Percentiles rank a stretch among this genome's conserved stretches.
phyloP scores from a whole-genome alignment of 2,329 filamentous ascomycete genomes.

The Dactylellina cionopaga region DNA sequence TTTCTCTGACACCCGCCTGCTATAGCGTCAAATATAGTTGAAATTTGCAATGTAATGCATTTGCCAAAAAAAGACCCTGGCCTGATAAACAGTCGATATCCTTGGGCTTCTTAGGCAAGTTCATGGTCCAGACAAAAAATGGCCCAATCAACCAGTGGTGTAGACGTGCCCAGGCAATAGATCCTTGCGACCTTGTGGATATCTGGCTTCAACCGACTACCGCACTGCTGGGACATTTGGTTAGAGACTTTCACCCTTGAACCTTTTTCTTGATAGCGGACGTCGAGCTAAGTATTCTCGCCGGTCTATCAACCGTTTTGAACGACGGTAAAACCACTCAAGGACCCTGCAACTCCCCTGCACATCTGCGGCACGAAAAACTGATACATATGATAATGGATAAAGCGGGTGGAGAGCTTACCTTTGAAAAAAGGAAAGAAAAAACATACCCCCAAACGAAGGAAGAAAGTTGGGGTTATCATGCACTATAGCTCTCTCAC shows the following conservation, averaged over 20 bases:
- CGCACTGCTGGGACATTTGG: conserved; percentile 31
- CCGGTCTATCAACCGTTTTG: conserved; percentile 36
- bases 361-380: conserved; percentile 47
- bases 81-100: conserved; percentile 24
- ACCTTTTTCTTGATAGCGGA: not conserved
- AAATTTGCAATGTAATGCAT: conserved; percentile 47
- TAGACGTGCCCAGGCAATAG: conserved; percentile 14
- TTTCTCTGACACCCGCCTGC: conserved; percentile 12
- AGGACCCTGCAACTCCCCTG: conserved; percentile 36
- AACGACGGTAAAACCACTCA: conserved; percentile 49
- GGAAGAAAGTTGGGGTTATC: conserved; percentile 20
- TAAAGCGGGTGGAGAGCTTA: conserved; percentile 49
- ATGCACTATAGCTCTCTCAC: conserved; percentile 29
- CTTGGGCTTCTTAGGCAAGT: conserved; percentile 21
- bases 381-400: conserved; percentile 50
- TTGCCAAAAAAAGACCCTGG: conserved; percentile 24
- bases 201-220: conserved; percentile 36
- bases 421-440: conserved; percentile 40
- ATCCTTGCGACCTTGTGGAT: conserved; percentile 28
- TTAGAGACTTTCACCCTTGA: not conserved
- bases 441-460: conserved; percentile 2
- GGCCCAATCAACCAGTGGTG: conserved; percentile 32
- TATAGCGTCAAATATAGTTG: conserved; percentile 18
- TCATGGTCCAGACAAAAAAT: conserved; percentile 14
- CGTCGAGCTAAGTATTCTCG: conserved; percentile 4